These are phyloP conservation scores for Recurvomyces mirabilis DNA, from an alignment of 495 filamentous ascomycete species.

Conservation along the genomic window DNA sequence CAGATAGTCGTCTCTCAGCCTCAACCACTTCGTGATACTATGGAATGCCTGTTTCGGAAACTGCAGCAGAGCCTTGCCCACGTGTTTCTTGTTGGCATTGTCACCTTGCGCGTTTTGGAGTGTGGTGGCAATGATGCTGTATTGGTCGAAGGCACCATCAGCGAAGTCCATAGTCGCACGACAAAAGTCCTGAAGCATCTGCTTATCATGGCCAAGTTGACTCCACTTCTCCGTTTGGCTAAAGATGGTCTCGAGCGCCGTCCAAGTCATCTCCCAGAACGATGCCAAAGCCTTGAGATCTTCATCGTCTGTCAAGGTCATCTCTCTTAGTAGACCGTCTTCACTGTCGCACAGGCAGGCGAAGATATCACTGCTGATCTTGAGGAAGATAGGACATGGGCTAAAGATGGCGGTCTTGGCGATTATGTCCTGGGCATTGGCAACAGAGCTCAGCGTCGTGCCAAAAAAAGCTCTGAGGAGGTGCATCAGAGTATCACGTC, in stretches of 20 bases:
- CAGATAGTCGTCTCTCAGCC: constrained; percentile 75
- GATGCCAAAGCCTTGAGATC: constrained; percentile 53
- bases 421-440: constrained; percentile 49
- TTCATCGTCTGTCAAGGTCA: constrained; percentile 39
- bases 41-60: constrained; percentile 53
- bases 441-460: constrained; percentile 48
- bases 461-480: constrained; percentile 53
- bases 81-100: constrained; percentile 23
- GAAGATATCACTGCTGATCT: constrained; percentile 62
- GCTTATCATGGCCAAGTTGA: constrained; percentile 53
- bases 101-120: constrained; percentile 36
- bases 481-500: constrained; percentile 62
- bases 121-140: constrained; percentile 62
- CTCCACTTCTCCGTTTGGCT: constrained; percentile 70
- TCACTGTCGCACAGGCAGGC: constrained; percentile 72
- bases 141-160: constrained; percentile 71
- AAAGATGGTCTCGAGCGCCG: constrained; percentile 67
- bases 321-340: constrained; percentile 64
- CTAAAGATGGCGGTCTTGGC: constrained; percentile 49
- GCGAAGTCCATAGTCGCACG: constrained; percentile 89
- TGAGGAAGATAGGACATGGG: constrained; percentile 58
- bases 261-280: constrained; percentile 81
- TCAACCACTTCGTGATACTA: constrained; percentile 68
- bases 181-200: constrained; percentile 77
- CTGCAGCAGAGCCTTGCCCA: constrained; percentile 42